A percentile compares a stretch with the other conserved stretches of the same genome.
These are phyloP conservation scores for Nicotiana benthamiana DNA, from an alignment of 257 asterid species.

Conservation along the genomic window DNA sequence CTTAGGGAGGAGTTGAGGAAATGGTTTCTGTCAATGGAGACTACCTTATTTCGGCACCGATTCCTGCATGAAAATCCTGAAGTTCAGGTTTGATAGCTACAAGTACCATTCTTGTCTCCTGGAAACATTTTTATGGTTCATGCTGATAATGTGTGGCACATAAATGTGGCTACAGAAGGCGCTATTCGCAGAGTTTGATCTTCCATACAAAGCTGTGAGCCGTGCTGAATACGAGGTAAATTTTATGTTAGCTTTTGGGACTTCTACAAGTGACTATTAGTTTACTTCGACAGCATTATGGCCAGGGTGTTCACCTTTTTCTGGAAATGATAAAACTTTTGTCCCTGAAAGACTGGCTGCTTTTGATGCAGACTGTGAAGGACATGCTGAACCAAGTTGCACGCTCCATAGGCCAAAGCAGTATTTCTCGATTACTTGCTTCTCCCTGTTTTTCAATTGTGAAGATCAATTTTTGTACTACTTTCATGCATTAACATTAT, in stretches of 20 bases:
- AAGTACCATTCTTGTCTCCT: not conserved
- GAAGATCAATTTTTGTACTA: not conserved
- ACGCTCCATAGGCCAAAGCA: constrained; percentile 50
- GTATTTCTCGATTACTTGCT: constrained; percentile 24
- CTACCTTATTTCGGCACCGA: constrained; percentile 74
- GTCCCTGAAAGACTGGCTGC: constrained; percentile 1
- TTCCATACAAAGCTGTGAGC: constrained; percentile 73
- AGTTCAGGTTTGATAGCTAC: constrained; percentile 50
- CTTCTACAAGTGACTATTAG: not conserved
- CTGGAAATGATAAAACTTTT: not conserved
- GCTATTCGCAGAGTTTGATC: constrained; percentile 62
- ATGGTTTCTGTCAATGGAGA: constrained; percentile 94
- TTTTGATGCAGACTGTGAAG: constrained; percentile 55
- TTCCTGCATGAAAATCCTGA: constrained; percentile 47
- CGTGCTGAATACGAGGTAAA: constrained; percentile 80
- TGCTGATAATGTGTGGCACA: constrained; percentile 12
- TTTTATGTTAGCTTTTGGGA: not conserved
- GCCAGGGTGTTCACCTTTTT: not conserved
- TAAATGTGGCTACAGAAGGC: constrained; percentile 42
- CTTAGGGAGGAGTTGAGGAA: constrained; percentile 76
- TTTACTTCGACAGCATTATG: not conserved
- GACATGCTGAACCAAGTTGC: constrained; percentile 73
- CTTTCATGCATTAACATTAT: not conserved
- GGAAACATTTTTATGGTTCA: constrained; percentile 1
- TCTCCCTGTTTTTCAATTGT: not conserved